phyloP scores from a whole-genome alignment of 352 stramenopile species.

The Globisporangium barbulae region DNA sequence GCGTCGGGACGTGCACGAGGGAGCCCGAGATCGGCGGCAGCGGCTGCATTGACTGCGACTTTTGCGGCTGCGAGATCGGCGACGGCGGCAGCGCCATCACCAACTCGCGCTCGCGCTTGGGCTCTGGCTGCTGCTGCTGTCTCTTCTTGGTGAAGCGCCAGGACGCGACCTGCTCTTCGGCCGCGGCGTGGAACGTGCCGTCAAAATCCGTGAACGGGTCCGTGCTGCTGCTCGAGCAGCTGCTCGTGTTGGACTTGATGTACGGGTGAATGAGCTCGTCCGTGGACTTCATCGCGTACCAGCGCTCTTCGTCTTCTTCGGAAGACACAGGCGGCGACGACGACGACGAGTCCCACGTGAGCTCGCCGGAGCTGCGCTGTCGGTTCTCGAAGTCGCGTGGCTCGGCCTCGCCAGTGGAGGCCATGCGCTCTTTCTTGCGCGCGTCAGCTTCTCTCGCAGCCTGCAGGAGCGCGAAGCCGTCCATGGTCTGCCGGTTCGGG shows the following conservation, averaged over 20 bases:
- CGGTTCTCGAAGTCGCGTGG: constrained; percentile 7
- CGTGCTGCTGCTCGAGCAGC: constrained; percentile 4
- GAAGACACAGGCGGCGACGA: constrained; percentile 9
- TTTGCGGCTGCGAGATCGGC: constrained; percentile 1
- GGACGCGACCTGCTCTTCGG: constrained; percentile 1
- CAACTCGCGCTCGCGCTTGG: not conserved
- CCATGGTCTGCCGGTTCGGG: constrained; percentile 18
- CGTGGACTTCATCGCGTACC: constrained; percentile 18
- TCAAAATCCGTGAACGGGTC: constrained; percentile 21
- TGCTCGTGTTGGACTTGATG: constrained; percentile 16
- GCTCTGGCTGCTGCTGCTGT: not conserved
- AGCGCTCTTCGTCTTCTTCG: constrained; percentile 16
- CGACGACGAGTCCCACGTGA: constrained; percentile 17
- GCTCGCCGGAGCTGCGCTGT: constrained; percentile 12
- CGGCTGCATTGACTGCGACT: not conserved
- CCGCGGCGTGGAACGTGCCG: constrained; percentile 16
- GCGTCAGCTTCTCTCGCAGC: constrained; percentile 23
- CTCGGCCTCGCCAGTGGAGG: not conserved
- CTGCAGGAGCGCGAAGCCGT: constrained; percentile 31
- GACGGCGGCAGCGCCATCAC: not conserved
- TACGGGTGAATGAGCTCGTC: constrained; percentile 11
- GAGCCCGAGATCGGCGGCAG: constrained; percentile 1
- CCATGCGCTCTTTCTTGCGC: constrained; percentile 2
- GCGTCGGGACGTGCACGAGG: constrained; percentile 3
- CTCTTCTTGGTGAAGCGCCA: not conserved